Percentiles rank a stretch among this genome's conserved stretches.
Conservation (phyloP, 1,284 basidiomycete genomes). For the Sanguinoderma infundibulare region DNA sequence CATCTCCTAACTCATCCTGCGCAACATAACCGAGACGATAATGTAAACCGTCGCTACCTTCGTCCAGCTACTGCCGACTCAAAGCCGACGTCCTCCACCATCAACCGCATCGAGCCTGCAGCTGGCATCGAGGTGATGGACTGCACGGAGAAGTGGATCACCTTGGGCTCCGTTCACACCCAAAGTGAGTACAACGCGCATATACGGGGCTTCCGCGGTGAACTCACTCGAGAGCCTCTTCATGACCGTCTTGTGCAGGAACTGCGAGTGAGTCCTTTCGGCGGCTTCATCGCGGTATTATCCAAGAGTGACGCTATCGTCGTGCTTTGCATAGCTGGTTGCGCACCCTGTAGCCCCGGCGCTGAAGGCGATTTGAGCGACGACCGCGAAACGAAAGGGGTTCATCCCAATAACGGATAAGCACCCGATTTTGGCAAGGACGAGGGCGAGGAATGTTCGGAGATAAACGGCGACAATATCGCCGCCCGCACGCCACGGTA, state of each 20-base stretch:
- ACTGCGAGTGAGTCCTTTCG: conserved; percentile 32
- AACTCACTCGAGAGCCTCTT: conserved; percentile 24
- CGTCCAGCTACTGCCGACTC: conserved; percentile 27
- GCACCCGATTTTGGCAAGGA: conserved; percentile 32
- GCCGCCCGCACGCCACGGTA: conserved; percentile 36
- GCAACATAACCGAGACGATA: conserved; percentile 35
- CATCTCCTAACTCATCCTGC: conserved; percentile 19
- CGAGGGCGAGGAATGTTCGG: conserved; percentile 29
- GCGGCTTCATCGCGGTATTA: too few relatives aligned
- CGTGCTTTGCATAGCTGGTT: too few relatives aligned
- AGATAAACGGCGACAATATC: conserved; percentile 29
- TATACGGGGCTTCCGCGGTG: too few relatives aligned
- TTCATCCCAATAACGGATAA: conserved; percentile 29
- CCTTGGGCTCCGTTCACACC: conserved; percentile 37
- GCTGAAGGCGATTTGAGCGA: conserved; percentile 64
- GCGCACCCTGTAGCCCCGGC: conserved; percentile 52
- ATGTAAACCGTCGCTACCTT: conserved; percentile 34
- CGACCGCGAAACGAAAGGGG: conserved; percentile 35
- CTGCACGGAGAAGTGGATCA: conserved; percentile 36
- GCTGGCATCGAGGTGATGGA: conserved; percentile 32
- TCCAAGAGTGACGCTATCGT: too few relatives aligned
- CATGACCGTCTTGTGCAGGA: conserved; percentile 35
- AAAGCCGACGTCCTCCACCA: conserved; percentile 35
- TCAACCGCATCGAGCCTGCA: conserved; percentile 28
- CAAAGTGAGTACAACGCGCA: conserved; percentile 28